phyloP scores from a whole-genome alignment of 2,329 filamentous ascomycete species.

The Colletotrichum cordylinicola region DNA sequence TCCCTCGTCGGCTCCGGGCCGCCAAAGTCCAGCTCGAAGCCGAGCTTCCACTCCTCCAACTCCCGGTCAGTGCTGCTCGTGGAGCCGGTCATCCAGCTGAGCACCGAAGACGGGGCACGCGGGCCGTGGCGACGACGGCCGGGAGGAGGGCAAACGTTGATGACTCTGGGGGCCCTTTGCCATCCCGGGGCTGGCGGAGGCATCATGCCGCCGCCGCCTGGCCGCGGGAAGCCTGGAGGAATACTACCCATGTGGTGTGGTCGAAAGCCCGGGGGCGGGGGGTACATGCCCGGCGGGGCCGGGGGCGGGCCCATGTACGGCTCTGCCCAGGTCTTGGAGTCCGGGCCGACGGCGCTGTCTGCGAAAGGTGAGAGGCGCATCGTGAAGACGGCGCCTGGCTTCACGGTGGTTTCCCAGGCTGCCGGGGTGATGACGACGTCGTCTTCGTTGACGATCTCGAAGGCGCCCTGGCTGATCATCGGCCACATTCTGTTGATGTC shows the following conservation, averaged over 20 bases:
- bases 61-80: not conserved
- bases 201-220: too few relatives aligned
- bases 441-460: not conserved
- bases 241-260: too few relatives aligned
- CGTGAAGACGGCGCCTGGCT: not conserved
- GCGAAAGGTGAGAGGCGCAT: conserved; percentile 15
- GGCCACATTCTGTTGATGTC: conserved; percentile 3
- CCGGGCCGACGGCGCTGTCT: not conserved
- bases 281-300: not conserved
- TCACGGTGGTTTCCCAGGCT: conserved; percentile 9
- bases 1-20: not conserved
- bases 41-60: not conserved
- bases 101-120: not conserved
- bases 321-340: not conserved
- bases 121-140: not conserved
- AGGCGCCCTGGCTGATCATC: not conserved
- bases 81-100: not conserved
- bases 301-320: not conserved
- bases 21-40: conserved; percentile 1
- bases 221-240: too few relatives aligned
- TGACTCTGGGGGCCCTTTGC: too few relatives aligned
- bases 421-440: not conserved
- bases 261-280: not conserved
- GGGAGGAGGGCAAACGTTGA: not conserved
- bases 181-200: too few relatives aligned